Base-by-base conservation (phyloP, 345 rosid genomes). In the Brassica juncea region DNA sequence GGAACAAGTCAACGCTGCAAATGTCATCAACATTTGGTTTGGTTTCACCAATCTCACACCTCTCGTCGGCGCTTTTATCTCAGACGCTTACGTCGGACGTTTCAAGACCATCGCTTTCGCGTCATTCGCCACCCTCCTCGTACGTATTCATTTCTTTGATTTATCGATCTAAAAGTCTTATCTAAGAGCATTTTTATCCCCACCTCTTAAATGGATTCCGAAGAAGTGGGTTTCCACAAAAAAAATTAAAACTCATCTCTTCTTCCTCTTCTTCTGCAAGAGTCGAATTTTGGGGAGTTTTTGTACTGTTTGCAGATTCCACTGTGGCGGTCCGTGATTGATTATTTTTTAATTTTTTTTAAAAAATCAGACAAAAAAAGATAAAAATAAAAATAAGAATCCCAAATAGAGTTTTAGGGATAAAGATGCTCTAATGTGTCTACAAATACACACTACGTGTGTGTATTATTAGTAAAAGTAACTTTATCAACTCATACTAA, bases 11-110 rank as follows among this genome's bases (percentile, higher is more conserved):
- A 76, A 67, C 21, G 84, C 86, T 47, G 84, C 86, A 6, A 91
- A 87, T 67, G 83, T 93, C 39, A 81, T 84, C 61, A 86, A 84
- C 79, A 75, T 88, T 21, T 93, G 97, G 97, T 61, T 83, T 11
- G 98, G 91, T 66, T 79, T 82, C 68, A 81, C 88, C 65, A 93
- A 91, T 74, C 76, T 91, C 12, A 83, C 89, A 42, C 90, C 94
- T 9, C 39, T 91, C 60, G 11, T 84, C 7, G 98, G 98, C 19
- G 97, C 97, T 14, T 88, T 84, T 66, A 69, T 90, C 81, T 82
- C 90, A 27, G 92, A 88, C 68, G 12, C 88, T 65, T 87, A 73
- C 27, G 49, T 70, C 7, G 94, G 92, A 42, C 82, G 89, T n/a
- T 90, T 87, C 77, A 81, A 79, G 60, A 90, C 92, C 72, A 88